Evolutionary conservation across 306 rosid species (phyloP).

Genomic region (Sophora flavescens): DNA sequence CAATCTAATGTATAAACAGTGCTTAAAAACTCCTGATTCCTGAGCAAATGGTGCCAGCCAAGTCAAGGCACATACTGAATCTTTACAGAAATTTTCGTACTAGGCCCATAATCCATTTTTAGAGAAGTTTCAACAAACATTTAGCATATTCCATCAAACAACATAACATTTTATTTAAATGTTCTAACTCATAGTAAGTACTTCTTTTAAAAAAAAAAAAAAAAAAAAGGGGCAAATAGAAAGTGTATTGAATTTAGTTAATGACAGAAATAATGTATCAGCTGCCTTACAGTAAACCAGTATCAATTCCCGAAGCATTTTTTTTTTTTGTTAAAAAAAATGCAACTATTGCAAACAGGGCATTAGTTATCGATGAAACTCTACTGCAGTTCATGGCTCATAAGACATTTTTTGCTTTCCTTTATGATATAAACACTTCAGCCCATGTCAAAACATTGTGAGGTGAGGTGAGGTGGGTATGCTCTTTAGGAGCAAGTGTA

Average conservation of each 20-base stretch:
- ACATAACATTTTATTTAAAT: neutral
- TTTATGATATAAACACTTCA: conserved; percentile 6
- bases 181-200: neutral
- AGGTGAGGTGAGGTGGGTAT: neutral
- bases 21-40: conserved; percentile 1
- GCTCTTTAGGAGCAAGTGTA: neutral
- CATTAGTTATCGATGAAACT: neutral
- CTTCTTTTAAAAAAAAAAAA: neutral
- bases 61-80: neutral
- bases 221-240: neutral
- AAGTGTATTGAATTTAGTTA: neutral
- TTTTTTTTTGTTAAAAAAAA: neutral
- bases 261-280: neutral
- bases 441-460: neutral
- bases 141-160: conserved; percentile 3
- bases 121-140: conserved; percentile 15
- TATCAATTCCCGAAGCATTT: neutral
- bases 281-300: conserved; percentile 31
- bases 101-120: neutral
- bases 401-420: neutral
- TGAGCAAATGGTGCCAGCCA: conserved; percentile 3
- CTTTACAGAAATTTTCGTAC: neutral
- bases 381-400: conserved; percentile 18
- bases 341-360: conserved; percentile 9
- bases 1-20: neutral